Evolutionary conservation across 352 stramenopile genomes (phyloP), one percentile per base, ranked within the genome.

Genomic region (Phytopythium vexans): DNA sequence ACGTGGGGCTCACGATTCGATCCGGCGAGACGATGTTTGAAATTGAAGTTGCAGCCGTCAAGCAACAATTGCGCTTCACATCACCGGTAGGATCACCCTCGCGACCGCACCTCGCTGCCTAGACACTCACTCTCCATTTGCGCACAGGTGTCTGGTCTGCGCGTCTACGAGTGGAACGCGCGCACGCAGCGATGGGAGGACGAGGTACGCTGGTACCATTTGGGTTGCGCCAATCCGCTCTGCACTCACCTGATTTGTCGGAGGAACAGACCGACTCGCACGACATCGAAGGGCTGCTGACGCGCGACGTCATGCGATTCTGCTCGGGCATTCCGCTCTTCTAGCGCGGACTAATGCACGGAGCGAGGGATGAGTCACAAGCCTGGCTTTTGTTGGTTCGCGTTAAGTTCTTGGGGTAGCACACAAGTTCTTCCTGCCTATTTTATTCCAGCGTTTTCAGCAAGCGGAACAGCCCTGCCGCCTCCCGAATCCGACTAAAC

Each of bases 401-500:
- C 51, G 49, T 64, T 55, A 42, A 42, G 39, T 57, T 49, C 54
- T 68, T 27, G 21, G 21, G 21, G 21, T 27, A 27, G 21, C 21
- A 27, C 21, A 27, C 21, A 27, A 27, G 21, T 27, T 51, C 43
- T 38, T 9, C 14, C 51, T 61, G 55, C 59, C 47, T 57, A 64
- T 80, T 74, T 82, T 88, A 96, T 83, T 97, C 88, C 58, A 97
- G 77, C 43, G 86, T 98, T 72, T 99, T 98, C 52, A 99, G 79
- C 70, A 99, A 82, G 65, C 96, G 94, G 60, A 99, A 99, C 38
- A 99, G 77, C 35, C 89, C 89, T 27, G 95, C 92, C 52, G 97
- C 97, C 72, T 99, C 97, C 49, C 94, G 85, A 68, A 99, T 99
- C 44, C 95, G 85, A 69, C 92, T 98, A 85, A 99, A 99, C 74